A percentile compares a stretch with the other conserved stretches of the same genome.
These are phyloP conservation scores for Sporothrix euskadiensis DNA, from an alignment of 2,329 filamentous ascomycete genomes.

Conservation along the genomic window DNA sequence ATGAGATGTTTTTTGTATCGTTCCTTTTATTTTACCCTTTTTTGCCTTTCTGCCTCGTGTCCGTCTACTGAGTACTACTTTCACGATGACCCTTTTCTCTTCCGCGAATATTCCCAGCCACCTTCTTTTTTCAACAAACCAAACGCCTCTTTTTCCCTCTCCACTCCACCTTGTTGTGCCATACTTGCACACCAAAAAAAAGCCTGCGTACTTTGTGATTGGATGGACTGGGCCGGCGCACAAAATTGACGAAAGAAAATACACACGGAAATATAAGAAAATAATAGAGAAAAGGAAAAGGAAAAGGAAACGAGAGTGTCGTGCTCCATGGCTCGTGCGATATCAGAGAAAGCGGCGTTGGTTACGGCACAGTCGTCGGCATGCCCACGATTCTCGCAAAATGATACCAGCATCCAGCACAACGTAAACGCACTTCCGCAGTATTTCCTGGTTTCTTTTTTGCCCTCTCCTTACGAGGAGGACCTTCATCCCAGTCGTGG, in stretches of 20 bases:
- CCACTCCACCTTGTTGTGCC: neutral
- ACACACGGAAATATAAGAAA: neutral
- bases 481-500: neutral
- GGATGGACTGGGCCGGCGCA: neutral
- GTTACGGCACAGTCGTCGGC: neutral
- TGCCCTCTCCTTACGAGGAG: no score
- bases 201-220: neutral
- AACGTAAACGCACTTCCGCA: neutral
- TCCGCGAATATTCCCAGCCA: constrained; percentile 4
- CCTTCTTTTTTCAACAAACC: neutral
- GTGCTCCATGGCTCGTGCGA: neutral
- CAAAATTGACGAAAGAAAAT: neutral
- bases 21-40: neutral
- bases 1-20: constrained; percentile 3
- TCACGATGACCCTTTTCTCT: neutral
- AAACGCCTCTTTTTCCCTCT: neutral
- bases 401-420: neutral
- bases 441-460: constrained; percentile 5
- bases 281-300: neutral
- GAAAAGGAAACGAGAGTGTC: no score
- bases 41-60: neutral
- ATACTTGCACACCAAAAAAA: neutral
- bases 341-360: neutral
- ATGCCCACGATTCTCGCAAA: neutral
- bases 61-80: neutral